Percentiles rank a stretch among this genome's conserved stretches.
These are phyloP conservation scores for Steccherinum ochraceum DNA, from an alignment of 768 basidiomycete genomes.

Conservation along the genomic window DNA sequence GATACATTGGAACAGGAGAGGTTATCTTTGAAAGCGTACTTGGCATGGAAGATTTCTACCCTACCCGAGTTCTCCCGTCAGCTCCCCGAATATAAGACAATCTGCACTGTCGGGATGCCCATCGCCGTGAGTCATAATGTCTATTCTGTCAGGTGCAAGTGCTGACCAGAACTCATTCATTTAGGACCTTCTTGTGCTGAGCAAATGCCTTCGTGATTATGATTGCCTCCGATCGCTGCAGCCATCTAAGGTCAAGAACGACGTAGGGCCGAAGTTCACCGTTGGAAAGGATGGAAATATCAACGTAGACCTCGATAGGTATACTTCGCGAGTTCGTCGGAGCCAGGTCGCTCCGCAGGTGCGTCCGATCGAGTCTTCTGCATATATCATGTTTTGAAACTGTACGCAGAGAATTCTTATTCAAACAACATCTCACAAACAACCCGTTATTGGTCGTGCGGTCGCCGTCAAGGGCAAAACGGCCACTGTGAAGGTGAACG, in stretches of 20 bases:
- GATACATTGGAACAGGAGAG: no score
- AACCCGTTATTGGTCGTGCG: no score
- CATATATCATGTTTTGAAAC: conserved; percentile 1
- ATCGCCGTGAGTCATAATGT: no score
- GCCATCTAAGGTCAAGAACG: conserved; percentile 37
- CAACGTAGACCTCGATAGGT: conserved; percentile 33
- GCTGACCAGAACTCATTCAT: neutral
- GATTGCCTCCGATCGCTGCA: conserved; percentile 43
- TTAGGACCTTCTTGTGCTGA: conserved; percentile 38
- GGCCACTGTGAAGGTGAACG: neutral
- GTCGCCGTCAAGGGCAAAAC: conserved; percentile 29
- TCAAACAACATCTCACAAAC: no score
- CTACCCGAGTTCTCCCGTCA: no score
- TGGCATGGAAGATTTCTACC: no score
- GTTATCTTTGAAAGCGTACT: no score
- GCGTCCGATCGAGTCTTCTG: conserved; percentile 5
- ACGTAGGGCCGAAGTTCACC: conserved; percentile 25
- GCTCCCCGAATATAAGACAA: no score
- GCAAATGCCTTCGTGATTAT: conserved; percentile 39
- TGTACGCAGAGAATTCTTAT: conserved; percentile 15
- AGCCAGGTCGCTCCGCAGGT: conserved; percentile 33
- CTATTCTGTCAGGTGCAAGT: neutral
- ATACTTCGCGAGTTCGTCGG: conserved; percentile 39
- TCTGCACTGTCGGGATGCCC: no score
- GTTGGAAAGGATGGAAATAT: conserved; percentile 24